Evolutionary conservation across 192 early-diverging fungal genomes (phyloP), one percentile per base, ranked within the genome.

Genomic region (Phlyctochytrium arcticum): DNA sequence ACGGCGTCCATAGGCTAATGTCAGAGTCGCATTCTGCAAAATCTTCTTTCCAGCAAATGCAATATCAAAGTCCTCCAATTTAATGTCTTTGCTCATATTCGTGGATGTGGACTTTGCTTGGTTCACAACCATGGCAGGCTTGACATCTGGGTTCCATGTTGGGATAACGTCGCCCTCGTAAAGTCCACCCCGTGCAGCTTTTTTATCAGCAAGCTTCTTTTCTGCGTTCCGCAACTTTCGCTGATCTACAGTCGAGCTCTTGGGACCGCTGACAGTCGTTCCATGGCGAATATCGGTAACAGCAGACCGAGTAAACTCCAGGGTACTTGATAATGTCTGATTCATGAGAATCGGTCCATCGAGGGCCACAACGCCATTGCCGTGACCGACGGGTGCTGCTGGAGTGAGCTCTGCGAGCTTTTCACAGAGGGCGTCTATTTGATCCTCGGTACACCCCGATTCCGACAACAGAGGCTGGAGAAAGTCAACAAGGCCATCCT

Each of bases 31-130:
- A 65, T 92, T 89, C 27, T 87, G 90, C 17, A 99, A 78, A 70
- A 99, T 99, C 69, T 89, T 89, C 75, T 92, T 91, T 21, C 95
- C 93, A 36, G 92, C 92, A 71, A 67, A 82, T 37, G 89, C 91
- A 47, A 98, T 95, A 72, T 99, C 96, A 80, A 99, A 98, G 77
- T 92, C 90, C 57, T 96, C 93, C 58, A 95, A 65, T 76, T 94
- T 94, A 75, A 99, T 87, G 65, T 99, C 96, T 82, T 99, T 99
- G 68, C 88, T 82, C 74, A 88, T 86, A 61, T 85, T 85, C 62
- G 88, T 87, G 23, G 91, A 88, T 21, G 88, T 84, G 69, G 91
- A 85, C 54, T 93, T 81, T 79, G 93, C 89, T 48, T 94, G 96
- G 75, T 95, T 96, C 54, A 94, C 91, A 35, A 87, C 82, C 73